Conservation (phyloP, 2,329 filamentous ascomycete species). For the Ustulina deusta region DNA sequence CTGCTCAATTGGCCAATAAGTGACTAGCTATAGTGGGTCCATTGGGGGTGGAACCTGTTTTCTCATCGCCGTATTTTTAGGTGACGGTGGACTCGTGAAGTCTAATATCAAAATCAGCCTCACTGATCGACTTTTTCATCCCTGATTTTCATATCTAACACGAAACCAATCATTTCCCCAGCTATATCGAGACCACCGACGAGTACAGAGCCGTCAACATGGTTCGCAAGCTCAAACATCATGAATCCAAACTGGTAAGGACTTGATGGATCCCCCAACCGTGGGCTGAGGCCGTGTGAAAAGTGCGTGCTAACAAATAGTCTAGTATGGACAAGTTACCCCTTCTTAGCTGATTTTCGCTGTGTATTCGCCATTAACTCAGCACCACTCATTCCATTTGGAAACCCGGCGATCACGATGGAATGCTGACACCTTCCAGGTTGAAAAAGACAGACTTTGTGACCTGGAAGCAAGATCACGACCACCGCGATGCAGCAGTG, state of each 20-base stretch:
- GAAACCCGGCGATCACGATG: neutral
- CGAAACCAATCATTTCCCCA: neutral
- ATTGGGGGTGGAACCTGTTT: slow-evolving; percentile 9
- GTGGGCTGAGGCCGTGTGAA: neutral
- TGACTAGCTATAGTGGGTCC: slow-evolving; percentile 4
- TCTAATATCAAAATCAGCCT: slow-evolving; percentile 13
- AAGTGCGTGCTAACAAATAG: slow-evolving; percentile 31
- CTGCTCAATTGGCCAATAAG: slow-evolving; percentile 15
- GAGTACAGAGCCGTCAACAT: slow-evolving; percentile 62
- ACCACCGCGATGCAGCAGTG: slow-evolving; percentile 82
- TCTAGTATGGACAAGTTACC: slow-evolving; percentile 30
- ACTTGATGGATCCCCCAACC: neutral
- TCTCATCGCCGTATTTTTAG: slow-evolving; percentile 26
- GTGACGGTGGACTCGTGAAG: neutral
- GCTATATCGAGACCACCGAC: neutral
- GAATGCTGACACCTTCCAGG: slow-evolving; percentile 27
- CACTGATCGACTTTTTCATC: neutral
- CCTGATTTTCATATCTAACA: slow-evolving; percentile 1
- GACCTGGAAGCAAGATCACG: slow-evolving; percentile 88
- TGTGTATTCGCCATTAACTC: neutral
- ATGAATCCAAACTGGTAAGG: slow-evolving; percentile 85
- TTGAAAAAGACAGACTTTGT: slow-evolving; percentile 94
- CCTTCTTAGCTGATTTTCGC: neutral
- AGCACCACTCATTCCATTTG: neutral
- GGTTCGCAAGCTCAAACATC: slow-evolving; percentile 96